Evolutionary conservation across 2,329 filamentous ascomycete genomes (phyloP), one percentile per base, ranked within the genome.

Genomic region (Fusarium nurragi): DNA sequence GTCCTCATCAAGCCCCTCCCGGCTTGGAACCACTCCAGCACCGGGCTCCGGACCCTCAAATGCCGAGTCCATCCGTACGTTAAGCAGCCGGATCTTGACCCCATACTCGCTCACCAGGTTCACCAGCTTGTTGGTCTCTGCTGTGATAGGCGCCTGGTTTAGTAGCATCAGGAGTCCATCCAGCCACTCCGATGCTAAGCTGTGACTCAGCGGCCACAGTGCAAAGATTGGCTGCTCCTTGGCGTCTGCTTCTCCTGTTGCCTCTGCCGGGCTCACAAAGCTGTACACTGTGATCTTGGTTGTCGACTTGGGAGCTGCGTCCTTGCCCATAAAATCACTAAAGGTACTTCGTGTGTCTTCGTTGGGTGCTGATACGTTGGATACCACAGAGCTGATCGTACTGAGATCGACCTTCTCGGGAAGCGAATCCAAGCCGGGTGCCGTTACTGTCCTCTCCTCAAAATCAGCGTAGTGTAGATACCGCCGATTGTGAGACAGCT

Each of bases 201-300:
- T 92, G 74, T 95, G 90, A 57, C 88, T 91, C 58, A 88, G 81
- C 7, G 94, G 94, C 76, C 93, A 89, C 49, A 99, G 83, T n/a
- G 90, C 92, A 51, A 99, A 82, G 21, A 98, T 85, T 1, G 91
- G 84, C 47, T 87, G 82, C 76, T 98, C 95, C 67, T 78, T 77
- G n/a, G 71, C 73, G 28, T 78, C 78, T 28, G 70, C 72, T 30
- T 71, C 74, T 37, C 67, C 67, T 8, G 71, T 72, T 37, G 74
- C 77, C 55, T 79, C 80, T 23, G 77, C 74, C 19, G 81, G 66
- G 69, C 79, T 78, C 56, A 78, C 72, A 70, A 90, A 91, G 64
- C 92, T 93, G 77, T 94, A 92, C 50, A 98, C 93, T 6, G 93
- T 97, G 71, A 98, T 97, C 76, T 93, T 97, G 32, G 93, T 97